phyloP scores from a whole-genome alignment of 805 yeast species.

The Spathaspora passalidarum region DNA sequence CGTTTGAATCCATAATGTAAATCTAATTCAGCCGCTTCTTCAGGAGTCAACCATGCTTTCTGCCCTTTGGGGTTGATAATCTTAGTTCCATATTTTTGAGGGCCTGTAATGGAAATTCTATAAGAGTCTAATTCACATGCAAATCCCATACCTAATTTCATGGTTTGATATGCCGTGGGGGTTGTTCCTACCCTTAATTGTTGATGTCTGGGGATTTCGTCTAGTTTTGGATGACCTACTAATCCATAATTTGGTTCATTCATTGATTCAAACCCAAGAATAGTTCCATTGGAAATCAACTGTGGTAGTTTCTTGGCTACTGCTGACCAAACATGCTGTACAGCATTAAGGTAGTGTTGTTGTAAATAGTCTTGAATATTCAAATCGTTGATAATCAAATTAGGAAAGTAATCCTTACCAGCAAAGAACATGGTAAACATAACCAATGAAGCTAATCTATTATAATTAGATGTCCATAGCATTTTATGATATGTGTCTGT shows the following conservation, averaged over 20 bases:
- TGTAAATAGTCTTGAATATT: constrained; percentile 82
- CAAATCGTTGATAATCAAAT: constrained; percentile 62
- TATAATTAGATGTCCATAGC: constrained; percentile 92
- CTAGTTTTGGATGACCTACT: constrained; percentile 59
- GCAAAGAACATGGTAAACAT: constrained; percentile 87
- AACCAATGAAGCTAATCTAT: constrained; percentile 66
- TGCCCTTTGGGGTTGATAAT: constrained; percentile 64
- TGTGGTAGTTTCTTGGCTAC: constrained; percentile 25
- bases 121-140: constrained; percentile 67
- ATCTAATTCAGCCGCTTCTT: constrained; percentile 47
- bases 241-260: constrained; percentile 85
- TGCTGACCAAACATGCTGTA: constrained; percentile 35
- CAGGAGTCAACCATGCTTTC: constrained; percentile 63
- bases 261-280: constrained; percentile 78
- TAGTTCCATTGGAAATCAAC: constrained; percentile 41
- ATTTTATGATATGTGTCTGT: constrained; percentile 62
- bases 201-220: constrained; percentile 53
- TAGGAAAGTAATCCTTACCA: constrained; percentile 75
- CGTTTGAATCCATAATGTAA: constrained; percentile 69
- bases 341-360: constrained; percentile 53
- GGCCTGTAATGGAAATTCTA: constrained; percentile 72
- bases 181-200: constrained; percentile 74
- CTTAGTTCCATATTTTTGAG: constrained; percentile 57
- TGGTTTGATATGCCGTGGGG: constrained; percentile 75
- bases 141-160: constrained; percentile 77